Evolutionary conservation across 306 rosid genomes (phyloP).

Genomic region (Psophocarpus tetragonolobus): DNA sequence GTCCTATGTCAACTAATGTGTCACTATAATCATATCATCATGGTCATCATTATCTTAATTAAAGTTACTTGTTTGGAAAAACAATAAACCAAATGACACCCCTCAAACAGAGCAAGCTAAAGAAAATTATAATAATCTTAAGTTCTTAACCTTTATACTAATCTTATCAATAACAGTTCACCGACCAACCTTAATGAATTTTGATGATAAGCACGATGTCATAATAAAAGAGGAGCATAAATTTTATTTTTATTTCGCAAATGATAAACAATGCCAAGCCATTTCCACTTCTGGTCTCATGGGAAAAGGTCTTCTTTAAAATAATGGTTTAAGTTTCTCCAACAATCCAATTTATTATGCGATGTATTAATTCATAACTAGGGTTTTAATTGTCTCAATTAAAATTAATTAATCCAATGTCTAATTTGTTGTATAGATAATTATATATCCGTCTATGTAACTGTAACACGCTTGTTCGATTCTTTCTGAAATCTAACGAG

Average conservation of each 20-base stretch:
- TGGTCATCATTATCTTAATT: conserved; percentile 1
- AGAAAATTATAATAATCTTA: neutral
- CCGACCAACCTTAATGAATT: conserved; percentile 2
- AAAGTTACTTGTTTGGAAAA: neutral
- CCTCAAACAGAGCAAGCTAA: neutral
- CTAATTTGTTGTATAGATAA: neutral
- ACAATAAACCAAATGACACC: neutral
- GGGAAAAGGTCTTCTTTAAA: neutral
- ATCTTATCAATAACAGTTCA: conserved; percentile 27
- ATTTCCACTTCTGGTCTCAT: neutral
- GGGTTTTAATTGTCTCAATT: neutral
- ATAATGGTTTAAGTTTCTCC: neutral
- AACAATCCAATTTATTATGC: neutral
- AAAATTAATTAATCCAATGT: too few relatives aligned
- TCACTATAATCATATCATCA: neutral
- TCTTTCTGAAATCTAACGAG: neutral
- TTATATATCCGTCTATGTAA: neutral
- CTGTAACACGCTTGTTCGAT: neutral
- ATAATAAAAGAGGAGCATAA: neutral
- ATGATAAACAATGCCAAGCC: neutral
- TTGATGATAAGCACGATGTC: conserved; percentile 25
- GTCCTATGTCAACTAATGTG: neutral
- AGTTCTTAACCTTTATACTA: neutral
- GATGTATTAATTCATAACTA: neutral
- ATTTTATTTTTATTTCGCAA: neutral